Evolutionary conservation across 2,329 filamentous ascomycete genomes (phyloP).

Genomic region (Scopulariopsis brevicaulis): DNA sequence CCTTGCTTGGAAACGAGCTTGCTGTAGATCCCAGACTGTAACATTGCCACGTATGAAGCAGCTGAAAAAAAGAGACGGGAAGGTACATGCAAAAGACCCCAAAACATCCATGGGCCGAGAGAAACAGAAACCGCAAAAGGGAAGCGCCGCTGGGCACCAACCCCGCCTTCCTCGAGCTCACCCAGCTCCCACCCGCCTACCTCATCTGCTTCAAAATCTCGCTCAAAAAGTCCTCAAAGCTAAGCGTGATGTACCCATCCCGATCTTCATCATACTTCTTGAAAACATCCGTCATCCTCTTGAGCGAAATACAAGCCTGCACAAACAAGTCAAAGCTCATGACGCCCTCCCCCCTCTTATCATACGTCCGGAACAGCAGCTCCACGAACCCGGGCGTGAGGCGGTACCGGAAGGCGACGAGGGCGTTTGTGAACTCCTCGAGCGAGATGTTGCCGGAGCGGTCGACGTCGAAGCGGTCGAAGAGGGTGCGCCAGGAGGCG

Average conservation of each 20-base stretch:
- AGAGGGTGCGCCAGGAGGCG: conserved; percentile 84
- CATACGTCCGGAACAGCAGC: conserved; percentile 79
- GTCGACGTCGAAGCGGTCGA: conserved; percentile 90
- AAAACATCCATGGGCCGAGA: background rate
- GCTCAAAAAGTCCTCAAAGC: conserved; percentile 71
- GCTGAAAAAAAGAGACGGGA: background rate
- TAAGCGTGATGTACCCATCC: conserved; percentile 81
- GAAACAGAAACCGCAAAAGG: background rate
- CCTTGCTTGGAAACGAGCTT: no score
- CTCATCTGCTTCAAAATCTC: conserved; percentile 53
- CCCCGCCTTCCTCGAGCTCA: background rate
- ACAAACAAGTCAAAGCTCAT: conserved; percentile 96
- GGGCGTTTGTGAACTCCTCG: conserved; percentile 77
- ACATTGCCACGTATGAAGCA: background rate
- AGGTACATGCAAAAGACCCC: background rate
- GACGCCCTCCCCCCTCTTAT: conserved; percentile 58
- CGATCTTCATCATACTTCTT: conserved; percentile 98
- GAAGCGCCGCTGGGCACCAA: background rate
- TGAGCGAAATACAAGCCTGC: conserved; percentile 90
- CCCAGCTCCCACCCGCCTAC: conserved; percentile 16
- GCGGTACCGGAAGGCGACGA: conserved; percentile 88
- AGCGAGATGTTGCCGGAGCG: conserved; percentile 77
- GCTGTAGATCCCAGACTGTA: background rate
- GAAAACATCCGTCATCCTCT: conserved; percentile 98
- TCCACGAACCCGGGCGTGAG: conserved; percentile 75